Percentiles rank a stretch among this genome's conserved stretches.
Conservation (phyloP, 352 stramenopile genomes). For the Saprolegnia diclina region DNA sequence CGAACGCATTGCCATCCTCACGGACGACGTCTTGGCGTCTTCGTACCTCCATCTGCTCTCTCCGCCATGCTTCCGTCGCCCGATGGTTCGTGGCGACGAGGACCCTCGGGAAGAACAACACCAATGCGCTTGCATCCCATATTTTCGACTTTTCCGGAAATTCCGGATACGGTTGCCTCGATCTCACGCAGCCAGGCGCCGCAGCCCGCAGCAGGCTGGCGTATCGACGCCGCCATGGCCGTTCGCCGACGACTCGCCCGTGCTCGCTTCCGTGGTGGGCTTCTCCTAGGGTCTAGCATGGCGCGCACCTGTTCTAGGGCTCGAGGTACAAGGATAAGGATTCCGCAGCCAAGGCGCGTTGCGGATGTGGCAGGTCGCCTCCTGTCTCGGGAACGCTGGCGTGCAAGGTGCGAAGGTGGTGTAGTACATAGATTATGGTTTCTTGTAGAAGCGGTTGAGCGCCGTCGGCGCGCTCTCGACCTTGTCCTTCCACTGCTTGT, state of each 20-base stretch:
- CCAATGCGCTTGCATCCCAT: conserved; percentile 24
- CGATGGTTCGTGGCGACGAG: conserved; percentile 11
- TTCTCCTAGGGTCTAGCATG: too few species aligned
- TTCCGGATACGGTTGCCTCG: conserved; percentile 14
- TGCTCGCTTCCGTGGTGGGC: too few species aligned
- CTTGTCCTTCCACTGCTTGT: conserved; percentile 77
- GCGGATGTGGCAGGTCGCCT: too few species aligned
- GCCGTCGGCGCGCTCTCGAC: conserved; percentile 62
- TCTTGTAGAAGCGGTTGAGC: conserved; percentile 72
- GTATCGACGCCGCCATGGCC: neutral
- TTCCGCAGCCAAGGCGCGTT: too few species aligned
- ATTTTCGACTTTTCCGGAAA: conserved; percentile 21
- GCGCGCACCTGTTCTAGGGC: too few species aligned
- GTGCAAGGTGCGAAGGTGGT: too few species aligned
- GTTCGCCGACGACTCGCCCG: too few species aligned
- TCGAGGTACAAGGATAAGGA: too few species aligned
- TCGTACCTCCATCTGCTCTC: conserved; percentile 12
- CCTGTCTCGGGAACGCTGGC: too few species aligned
- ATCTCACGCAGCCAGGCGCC: too few species aligned
- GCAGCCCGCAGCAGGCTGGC: too few species aligned
- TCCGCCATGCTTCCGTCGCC: conserved; percentile 16
- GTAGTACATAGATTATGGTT: conserved; percentile 2
- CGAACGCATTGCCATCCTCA: neutral
- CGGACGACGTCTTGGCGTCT: neutral
- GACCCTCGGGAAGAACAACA: conserved; percentile 11